Base-by-base conservation (phyloP, 2,329 filamentous ascomycete species). In the Epichloe gansuensis region DNA sequence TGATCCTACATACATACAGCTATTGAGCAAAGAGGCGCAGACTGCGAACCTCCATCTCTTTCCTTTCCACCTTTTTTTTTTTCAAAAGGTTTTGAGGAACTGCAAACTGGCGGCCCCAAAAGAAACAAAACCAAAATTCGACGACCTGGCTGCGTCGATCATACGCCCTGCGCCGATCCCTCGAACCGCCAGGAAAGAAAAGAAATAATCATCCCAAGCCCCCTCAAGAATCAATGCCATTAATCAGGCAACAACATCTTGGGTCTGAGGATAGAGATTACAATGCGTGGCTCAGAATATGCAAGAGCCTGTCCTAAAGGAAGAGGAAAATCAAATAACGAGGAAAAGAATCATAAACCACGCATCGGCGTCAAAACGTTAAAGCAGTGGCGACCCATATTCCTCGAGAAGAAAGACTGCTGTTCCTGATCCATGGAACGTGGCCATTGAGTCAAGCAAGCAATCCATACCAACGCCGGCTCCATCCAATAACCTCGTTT, bases 401-500 rank as follows among this genome's bases (percentile, higher is more conserved):
- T 31, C 31, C 25, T 50, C 48, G 12, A 50, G 13, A 21, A 25
- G 15, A 27, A 21, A 35, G 13, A 2, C 40, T 31, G 34, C 23
- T 5, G 13, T 5, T 50, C 34, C 12, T 50, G n/a, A 23, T n/a
- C 34, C 49, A 23, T 15, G 34, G 45, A 23, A 41, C 41, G 21
- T 45, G 42, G 40, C 17, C n/a, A 4, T 21, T 31, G 42, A 44
- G 39, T 48, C 43, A n/a, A 44, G 49, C 36, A 49, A 21, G 46
- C 27, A 35, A 44, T 51, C 42, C 43, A 46, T 49, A 43, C 52
- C 52, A 56, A 57, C 54, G 55, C 55, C 55, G 25, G 45, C 53
- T 50, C 51, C 55, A 45, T 54, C 55, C 51, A 49, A 47, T 51
- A 49, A 51, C 51, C 42, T 56, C 53, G 53, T 54, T 49, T 53